Base-by-base conservation (phyloP, 352 stramenopile species). In the Phytopythium sindhum region DNA sequence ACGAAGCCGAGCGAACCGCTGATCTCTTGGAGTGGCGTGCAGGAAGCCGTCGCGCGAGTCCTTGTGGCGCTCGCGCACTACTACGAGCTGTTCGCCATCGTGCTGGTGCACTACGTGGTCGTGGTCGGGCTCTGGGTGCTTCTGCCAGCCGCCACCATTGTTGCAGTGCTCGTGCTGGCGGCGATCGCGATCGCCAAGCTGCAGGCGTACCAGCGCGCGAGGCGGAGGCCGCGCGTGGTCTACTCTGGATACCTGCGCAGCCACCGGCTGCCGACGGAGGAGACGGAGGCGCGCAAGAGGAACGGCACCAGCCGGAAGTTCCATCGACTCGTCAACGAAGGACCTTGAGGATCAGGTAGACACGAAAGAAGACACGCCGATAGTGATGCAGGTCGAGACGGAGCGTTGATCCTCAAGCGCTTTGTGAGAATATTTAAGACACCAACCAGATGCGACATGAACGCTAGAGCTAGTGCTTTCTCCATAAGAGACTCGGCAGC, bases 161-260 rank as follows among this genome's bases (percentile, higher is more conserved):
- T 45, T 9, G 52, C 11, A 6, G 21, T 45, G 29, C 31, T 58
- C 10, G 31, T 58, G n/a, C 21, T 65, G 17, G 31, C 29, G 26
- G 24, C 19, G 2, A 15, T 44, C 3, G 47, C 24, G 28, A 24
- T 52, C 42, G 39, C 17, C 37, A 52, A 39, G 47, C 51, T 57
- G 23, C 50, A 31, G 10, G 60, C 23, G 29, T 33, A 47, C n/a
- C 60, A 60, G 24, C 48, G 48, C 35, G 60, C 60, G n/a, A 65
- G 55, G 39, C 60, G 33, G 33, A 58, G 23, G 31, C 31, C 37
- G 15, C 29, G 60, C 4, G 39, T 65, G 37, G 31, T 65, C 28
- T 65, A 65, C 44, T 65, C 60, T 23, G 60, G 29, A 11, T 65
- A 65, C 24, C 60, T 65, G 9, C 50, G 23, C 31, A 51, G 42